phyloP scores from a whole-genome alignment of 164 flowering plant genomes.

The Nelumbo lutea region DNA sequence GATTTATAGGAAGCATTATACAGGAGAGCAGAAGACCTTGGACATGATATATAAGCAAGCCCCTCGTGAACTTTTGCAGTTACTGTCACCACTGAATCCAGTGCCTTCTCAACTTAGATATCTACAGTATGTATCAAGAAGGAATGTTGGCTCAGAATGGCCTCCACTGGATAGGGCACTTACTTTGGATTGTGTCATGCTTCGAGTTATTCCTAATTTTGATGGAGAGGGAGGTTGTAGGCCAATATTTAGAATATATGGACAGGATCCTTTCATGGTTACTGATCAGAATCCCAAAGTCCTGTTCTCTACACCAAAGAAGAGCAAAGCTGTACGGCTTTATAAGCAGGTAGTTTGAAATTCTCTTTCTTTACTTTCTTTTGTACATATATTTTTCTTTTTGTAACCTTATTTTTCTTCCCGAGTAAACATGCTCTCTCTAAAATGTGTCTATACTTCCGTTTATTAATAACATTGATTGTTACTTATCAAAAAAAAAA shows the following conservation, averaged over 20 bases:
- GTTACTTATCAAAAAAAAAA: too few relatives aligned
- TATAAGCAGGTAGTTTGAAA: slow-evolving; percentile 38
- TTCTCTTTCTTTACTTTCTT: slow-evolving; percentile 5
- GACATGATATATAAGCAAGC: slow-evolving; percentile 67
- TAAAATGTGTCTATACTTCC: too few relatives aligned
- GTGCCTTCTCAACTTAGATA: slow-evolving; percentile 65
- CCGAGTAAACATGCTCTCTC: neutral
- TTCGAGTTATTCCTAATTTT: slow-evolving; percentile 46
- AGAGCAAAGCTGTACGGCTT: slow-evolving; percentile 36
- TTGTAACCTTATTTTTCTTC: neutral
- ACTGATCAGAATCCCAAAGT: slow-evolving; percentile 47
- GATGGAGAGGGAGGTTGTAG: slow-evolving; percentile 57
- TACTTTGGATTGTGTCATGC: slow-evolving; percentile 52
- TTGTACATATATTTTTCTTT: neutral
- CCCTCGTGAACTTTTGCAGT: slow-evolving; percentile 51
- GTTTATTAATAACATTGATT: neutral
- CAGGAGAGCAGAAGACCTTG: slow-evolving; percentile 57
- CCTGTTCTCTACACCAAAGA: slow-evolving; percentile 53
- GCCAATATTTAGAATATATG: slow-evolving; percentile 62
- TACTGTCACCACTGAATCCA: slow-evolving; percentile 57
- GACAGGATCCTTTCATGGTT: slow-evolving; percentile 52
- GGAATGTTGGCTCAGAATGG: slow-evolving; percentile 58
- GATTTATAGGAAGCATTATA: slow-evolving; percentile 47
- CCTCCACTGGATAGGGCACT: slow-evolving; percentile 58
- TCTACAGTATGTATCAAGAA: slow-evolving; percentile 62